Evolutionary conservation across 371 early-diverging fungal genomes (phyloP).

Genomic region (Mucor mucedo): DNA sequence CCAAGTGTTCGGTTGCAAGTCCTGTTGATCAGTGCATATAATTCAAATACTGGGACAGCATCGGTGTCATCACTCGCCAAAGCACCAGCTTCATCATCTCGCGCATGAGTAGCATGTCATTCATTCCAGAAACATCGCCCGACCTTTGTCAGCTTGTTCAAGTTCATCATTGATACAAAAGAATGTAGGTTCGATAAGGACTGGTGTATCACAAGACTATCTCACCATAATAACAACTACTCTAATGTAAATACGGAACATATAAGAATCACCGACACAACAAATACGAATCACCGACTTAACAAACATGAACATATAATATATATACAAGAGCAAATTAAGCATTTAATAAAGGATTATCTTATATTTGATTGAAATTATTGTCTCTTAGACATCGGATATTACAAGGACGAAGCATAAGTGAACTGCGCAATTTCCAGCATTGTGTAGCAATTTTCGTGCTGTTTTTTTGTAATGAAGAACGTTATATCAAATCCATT

Average conservation of each 20-base stretch:
- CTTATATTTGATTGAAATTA: too few relatives aligned
- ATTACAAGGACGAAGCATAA: constrained; percentile 13
- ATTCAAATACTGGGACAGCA: constrained; percentile 5
- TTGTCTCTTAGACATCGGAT: too few relatives aligned
- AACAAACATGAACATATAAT: too few relatives aligned
- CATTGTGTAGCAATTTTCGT: constrained; percentile 7
- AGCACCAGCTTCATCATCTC: constrained; percentile 1
- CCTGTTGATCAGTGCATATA: constrained; percentile 10
- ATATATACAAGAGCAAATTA: too few relatives aligned
- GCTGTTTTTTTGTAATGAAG: constrained; percentile 27
- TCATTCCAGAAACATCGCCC: constrained; percentile 13
- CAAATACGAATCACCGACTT: too few relatives aligned
- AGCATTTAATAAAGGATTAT: too few relatives aligned
- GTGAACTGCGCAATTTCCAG: constrained; percentile 2
- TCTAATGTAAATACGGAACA: too few relatives aligned
- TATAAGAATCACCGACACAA: too few relatives aligned
- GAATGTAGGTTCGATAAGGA: constrained; percentile 16
- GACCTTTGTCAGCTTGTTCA: constrained; percentile 16
- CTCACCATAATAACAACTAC: too few relatives aligned
- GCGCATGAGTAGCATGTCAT: constrained; percentile 5
- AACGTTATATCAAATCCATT: constrained; percentile 27
- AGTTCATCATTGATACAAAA: constrained; percentile 1
- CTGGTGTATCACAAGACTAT: too few relatives aligned
- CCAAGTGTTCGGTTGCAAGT: constrained; percentile 11
- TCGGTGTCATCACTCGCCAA: constrained; percentile 1